Percentiles rank a stretch among this genome's conserved stretches.
Conservation (phyloP, 257 asterid genomes). For the Forsythia suspensa region DNA sequence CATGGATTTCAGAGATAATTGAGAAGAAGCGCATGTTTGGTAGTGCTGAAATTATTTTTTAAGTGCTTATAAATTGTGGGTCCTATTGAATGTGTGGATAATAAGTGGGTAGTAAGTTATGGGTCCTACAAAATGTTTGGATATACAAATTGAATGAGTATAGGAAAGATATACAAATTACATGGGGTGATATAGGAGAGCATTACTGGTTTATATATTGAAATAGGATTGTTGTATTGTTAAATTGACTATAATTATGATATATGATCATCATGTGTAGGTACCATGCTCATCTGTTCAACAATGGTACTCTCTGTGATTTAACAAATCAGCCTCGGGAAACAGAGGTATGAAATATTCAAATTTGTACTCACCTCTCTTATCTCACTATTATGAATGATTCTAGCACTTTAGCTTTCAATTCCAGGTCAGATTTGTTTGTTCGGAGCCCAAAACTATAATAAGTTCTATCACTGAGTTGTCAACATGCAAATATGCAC, state of each 20-base stretch:
- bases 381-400: conserved; percentile 12
- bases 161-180: too few relatives aligned
- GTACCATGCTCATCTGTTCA: conserved; percentile 89
- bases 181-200: not conserved
- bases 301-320: conserved; percentile 87
- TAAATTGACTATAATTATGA: not conserved
- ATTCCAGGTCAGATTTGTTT: conserved; percentile 92
- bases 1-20: too few relatives aligned
- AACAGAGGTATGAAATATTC: conserved; percentile 63
- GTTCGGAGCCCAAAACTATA: conserved; percentile 91
- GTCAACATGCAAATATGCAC: conserved; percentile 97
- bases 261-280: conserved; percentile 35
- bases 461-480: conserved; percentile 91
- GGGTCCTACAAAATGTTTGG: too few relatives aligned
- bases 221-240: not conserved
- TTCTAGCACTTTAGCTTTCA: conserved; percentile 21
- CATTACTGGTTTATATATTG: not conserved
- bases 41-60: too few relatives aligned
- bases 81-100: too few relatives aligned
- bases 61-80: too few relatives aligned
- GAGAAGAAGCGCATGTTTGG: too few relatives aligned
- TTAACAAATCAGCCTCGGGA: conserved; percentile 90
- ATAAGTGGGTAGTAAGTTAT: too few relatives aligned
- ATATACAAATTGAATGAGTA: too few relatives aligned
- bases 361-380: conserved; percentile 14